Evolutionary conservation across 2,329 filamentous ascomycete genomes (phyloP).

Genomic region (Talaromyces rugulosus): DNA sequence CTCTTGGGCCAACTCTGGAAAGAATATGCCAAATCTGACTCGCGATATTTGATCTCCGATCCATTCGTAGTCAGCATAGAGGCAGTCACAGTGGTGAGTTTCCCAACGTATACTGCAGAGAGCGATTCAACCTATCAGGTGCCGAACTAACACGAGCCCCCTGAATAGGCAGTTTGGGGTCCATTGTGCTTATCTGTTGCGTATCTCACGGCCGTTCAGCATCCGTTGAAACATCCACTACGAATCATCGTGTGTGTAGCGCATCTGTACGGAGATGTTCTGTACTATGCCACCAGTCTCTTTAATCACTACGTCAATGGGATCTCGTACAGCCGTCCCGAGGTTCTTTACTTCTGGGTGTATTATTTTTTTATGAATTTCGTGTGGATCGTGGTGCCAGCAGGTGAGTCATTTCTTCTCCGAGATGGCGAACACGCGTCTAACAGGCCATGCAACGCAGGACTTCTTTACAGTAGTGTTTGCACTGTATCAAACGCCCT

Average conservation of each 20-base stretch:
- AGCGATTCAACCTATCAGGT: not conserved
- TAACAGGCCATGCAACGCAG: constrained; percentile 2
- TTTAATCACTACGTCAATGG: constrained; percentile 56
- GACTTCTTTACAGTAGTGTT: constrained; percentile 14
- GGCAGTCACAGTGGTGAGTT: constrained; percentile 68
- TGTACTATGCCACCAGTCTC: constrained; percentile 62
- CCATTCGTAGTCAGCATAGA: constrained; percentile 86
- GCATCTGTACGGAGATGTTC: constrained; percentile 60
- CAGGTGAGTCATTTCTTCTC: constrained; percentile 39
- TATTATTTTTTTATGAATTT: constrained; percentile 65
- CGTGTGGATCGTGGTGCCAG: constrained; percentile 62
- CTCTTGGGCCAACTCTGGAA: constrained; percentile 88
- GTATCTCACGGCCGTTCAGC: constrained; percentile 49
- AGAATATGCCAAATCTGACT: constrained; percentile 83
- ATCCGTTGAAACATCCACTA: constrained; percentile 55
- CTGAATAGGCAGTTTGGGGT: constrained; percentile 53
- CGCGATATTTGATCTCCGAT: constrained; percentile 76
- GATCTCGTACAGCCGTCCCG: constrained; percentile 56
- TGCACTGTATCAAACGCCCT: constrained; percentile 11
- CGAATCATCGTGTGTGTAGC: constrained; percentile 60
- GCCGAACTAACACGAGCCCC: not conserved
- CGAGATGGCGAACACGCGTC: not conserved
- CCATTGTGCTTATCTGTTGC: constrained; percentile 57
- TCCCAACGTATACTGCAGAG: not conserved
- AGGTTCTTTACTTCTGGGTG: constrained; percentile 61